Conservation (phyloP, 768 basidiomycete species). For the Mrakia gelida region DNA sequence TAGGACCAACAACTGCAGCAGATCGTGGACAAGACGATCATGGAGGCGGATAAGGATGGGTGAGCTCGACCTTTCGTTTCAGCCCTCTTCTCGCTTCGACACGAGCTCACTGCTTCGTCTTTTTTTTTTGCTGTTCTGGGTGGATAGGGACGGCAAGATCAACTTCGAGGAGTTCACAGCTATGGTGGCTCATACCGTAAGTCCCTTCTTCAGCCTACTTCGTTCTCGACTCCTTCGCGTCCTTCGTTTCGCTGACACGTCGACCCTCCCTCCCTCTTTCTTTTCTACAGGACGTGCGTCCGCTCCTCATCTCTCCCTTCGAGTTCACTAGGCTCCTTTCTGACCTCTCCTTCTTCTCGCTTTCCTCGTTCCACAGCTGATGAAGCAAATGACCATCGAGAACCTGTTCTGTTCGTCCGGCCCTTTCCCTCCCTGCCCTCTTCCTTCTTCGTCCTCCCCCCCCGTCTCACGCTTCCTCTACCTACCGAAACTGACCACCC, state of each 20-base stretch:
- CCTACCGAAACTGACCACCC: no score
- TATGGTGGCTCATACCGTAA: constrained; percentile 93
- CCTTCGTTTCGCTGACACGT: constrained; percentile 6
- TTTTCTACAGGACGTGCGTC: constrained; percentile 59
- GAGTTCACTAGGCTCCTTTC: not conserved
- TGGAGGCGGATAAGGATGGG: constrained; percentile 98
- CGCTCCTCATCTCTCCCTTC: no score
- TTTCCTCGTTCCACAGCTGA: not conserved
- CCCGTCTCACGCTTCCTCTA: no score
- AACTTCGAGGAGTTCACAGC: constrained; percentile 94
- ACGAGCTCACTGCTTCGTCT: not conserved
- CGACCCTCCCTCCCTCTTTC: constrained; percentile 17
- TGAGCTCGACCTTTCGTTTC: constrained; percentile 33
- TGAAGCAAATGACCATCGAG: constrained; percentile 84
- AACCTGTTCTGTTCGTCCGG: constrained; percentile 64
- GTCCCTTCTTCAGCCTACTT: constrained; percentile 37
- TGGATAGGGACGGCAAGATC: constrained; percentile 73
- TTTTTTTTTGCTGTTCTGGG: not conserved
- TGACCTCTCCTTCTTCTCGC: not conserved
- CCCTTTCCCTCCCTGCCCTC: not conserved
- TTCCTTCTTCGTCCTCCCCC: not conserved
- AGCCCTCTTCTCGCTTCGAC: not conserved
- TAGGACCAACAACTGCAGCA: constrained; percentile 98
- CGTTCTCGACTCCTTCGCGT: not conserved
- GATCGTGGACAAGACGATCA: constrained; percentile 99